These are phyloP conservation scores for Aspergillus sp. DNA, from an alignment of 2,329 filamentous ascomycete genomes.

Conservation along the genomic window DNA sequence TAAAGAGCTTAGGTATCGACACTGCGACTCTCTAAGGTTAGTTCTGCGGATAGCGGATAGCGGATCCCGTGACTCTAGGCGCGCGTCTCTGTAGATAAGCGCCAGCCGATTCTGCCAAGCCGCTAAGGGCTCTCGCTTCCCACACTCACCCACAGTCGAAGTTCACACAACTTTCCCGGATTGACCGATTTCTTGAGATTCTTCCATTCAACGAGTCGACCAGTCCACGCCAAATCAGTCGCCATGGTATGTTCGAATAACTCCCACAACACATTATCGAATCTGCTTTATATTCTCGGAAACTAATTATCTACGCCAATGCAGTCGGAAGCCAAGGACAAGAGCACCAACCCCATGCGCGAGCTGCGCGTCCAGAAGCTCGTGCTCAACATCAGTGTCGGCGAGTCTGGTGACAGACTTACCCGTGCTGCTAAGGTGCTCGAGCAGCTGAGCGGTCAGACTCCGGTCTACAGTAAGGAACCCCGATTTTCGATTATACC, in stretches of 20 bases:
- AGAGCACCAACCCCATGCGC: slow-evolving; percentile 97
- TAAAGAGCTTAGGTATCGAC: slow-evolving; percentile 6
- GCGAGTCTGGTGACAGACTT: slow-evolving; percentile 99
- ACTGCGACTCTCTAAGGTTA: slow-evolving; percentile 4
- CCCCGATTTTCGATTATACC: slow-evolving; percentile 33
- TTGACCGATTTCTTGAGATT: slow-evolving; percentile 28
- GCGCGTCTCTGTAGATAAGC: slow-evolving; percentile 27
- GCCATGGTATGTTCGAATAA: slow-evolving; percentile 47
- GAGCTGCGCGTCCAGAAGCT: slow-evolving; percentile 99
- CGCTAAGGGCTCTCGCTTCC: slow-evolving; percentile 41
- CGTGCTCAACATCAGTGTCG: slow-evolving; percentile 98
- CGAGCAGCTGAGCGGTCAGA: slow-evolving; percentile 99
- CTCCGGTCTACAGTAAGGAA: slow-evolving; percentile 90
- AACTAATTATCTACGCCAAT: slow-evolving; percentile 26
- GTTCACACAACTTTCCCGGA: slow-evolving; percentile 27
- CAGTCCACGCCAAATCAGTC: slow-evolving; percentile 42
- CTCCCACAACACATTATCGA: slow-evolving; percentile 8
- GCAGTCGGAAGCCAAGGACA: slow-evolving; percentile 70
- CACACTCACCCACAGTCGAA: slow-evolving; percentile 36
- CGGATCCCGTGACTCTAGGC: slow-evolving; percentile 3
- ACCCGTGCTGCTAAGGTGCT: slow-evolving; percentile 99
- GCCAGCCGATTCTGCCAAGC: slow-evolving; percentile 31
- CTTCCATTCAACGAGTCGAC: slow-evolving; percentile 38
- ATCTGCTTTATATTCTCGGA: not conserved
- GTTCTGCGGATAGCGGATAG: slow-evolving; percentile 12